Evolutionary conservation across 2,329 filamentous ascomycete genomes (phyloP).

Genomic region (Colletotrichum scovillei): DNA sequence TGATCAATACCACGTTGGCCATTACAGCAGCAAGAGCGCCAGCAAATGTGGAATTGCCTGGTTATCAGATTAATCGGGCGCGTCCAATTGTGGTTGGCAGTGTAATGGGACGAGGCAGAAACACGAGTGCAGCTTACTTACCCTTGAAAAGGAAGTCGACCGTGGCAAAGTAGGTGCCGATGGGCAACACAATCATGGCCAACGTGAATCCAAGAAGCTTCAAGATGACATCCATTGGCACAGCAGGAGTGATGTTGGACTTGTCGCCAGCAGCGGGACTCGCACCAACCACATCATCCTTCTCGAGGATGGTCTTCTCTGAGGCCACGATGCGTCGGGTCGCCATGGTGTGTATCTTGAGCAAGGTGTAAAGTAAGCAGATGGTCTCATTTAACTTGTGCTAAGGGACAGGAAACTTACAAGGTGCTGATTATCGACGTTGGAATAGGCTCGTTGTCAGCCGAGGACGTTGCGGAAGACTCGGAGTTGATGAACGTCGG

Average conservation of each 20-base stretch:
- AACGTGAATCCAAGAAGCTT: conserved; percentile 92
- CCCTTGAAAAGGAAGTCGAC: conserved; percentile 83
- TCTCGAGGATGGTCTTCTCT: conserved; percentile 75
- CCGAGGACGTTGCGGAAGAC: neutral
- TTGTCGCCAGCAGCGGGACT: conserved; percentile 60
- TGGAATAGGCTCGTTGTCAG: neutral
- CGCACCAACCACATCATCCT: conserved; percentile 59
- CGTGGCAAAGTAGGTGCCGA: conserved; percentile 88
- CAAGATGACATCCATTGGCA: conserved; percentile 86
- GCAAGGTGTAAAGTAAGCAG: neutral
- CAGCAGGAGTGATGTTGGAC: conserved; percentile 83
- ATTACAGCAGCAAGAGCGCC: conserved; percentile 87
- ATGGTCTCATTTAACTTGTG: neutral
- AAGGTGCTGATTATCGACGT: neutral
- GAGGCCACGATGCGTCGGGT: conserved; percentile 73
- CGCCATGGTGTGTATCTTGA: conserved; percentile 66
- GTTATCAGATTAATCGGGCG: neutral
- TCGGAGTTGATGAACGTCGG: neutral
- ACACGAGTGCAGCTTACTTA: conserved; percentile 52
- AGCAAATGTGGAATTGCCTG: conserved; percentile 89
- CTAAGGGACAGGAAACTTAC: neutral
- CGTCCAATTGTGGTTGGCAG: no score
- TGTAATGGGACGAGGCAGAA: no score
- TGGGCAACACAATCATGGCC: conserved; percentile 89
- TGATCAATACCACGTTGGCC: conserved; percentile 90